Evolutionary conservation across 2,329 filamentous ascomycete genomes (phyloP), one percentile per base, ranked within the genome.

Genomic region (Penicillium polonicum): DNA sequence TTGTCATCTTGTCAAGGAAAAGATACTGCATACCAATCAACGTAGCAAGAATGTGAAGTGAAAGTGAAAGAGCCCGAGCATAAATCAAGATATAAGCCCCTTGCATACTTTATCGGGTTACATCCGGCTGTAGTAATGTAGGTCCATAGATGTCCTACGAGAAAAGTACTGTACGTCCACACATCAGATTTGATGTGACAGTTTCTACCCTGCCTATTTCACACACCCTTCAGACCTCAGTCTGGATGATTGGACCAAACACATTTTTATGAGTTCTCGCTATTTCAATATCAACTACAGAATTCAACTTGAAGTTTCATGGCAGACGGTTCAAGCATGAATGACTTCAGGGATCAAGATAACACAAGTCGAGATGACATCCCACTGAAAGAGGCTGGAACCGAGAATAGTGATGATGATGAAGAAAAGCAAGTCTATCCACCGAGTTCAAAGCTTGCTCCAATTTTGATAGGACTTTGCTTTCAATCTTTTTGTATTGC

Each of bases 401-500:
- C 45, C 13, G 52, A 60, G 4, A 49, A 45, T 5, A 33, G 49
- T 13, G 43, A 52, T n/a, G 62, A 63, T 13, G 59, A 72, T 5
- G 65, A 36, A 36, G 31, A 71, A 27, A 63, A 69, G 9, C 46
- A 64, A 10, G 61, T 70, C 36, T 77, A 76, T 61, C 74, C 74
- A n/a, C 48, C 65, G 4, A 63, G 60, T 10, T 56, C 69, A 43
- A 71, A 72, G 52, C 61, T 77, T 27, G 61, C 67, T 17, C 65
- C 75, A 13, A 72, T 77, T 41, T 63, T 71, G 9, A 64, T 72
- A 49, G 73, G 70, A 25, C 53, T 77, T 17, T 75, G 74, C 54
- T 60, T 77, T 35, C 69, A 72, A 15, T 70, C 75, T 1, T 75
- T 78, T 54, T 72, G 75, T 29, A 70, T 75, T 44, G 74, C 75